These are phyloP conservation scores for Bipolaris zeicola DNA, from an alignment of 2,329 filamentous ascomycete genomes.

Conservation along the genomic window DNA sequence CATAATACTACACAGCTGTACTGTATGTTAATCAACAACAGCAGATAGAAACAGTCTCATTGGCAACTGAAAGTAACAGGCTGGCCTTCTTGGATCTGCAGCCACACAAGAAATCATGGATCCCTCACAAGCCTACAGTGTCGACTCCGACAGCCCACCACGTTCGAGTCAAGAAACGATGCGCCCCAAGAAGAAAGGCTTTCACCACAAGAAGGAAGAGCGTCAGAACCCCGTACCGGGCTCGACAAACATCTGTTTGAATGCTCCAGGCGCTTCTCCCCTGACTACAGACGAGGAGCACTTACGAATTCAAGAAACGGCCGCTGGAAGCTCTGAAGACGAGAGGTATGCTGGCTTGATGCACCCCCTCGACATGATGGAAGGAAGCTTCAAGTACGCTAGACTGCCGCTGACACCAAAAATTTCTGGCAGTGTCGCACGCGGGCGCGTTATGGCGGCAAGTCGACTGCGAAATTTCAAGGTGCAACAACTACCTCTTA, in stretches of 20 bases:
- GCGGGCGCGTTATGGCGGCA: constrained; percentile 5
- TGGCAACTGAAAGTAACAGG: neutral
- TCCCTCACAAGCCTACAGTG: neutral
- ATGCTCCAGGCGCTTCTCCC: too few species aligned
- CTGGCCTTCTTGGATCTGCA: neutral
- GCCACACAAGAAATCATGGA: neutral
- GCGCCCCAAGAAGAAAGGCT: neutral
- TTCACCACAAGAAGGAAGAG: neutral
- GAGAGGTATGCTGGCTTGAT: neutral
- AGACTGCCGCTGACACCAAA: constrained; percentile 3
- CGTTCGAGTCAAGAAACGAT: neutral
- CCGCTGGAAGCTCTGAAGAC: neutral
- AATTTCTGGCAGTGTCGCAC: constrained; percentile 8
- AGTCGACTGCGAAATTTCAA: neutral
- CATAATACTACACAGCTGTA: neutral
- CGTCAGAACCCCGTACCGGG: neutral
- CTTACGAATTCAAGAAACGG: neutral
- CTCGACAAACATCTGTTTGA: constrained; percentile 1
- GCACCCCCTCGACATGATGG: neutral
- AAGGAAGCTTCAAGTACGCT: constrained; percentile 3
- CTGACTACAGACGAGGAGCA: neutral
- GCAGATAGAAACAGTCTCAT: neutral
- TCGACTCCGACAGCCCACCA: neutral
- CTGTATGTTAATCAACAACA: neutral
- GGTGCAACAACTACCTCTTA: neutral